These are phyloP conservation scores for Linderina pennispora DNA, from an alignment of 192 early-diverging fungal species.

Conservation along the genomic window DNA sequence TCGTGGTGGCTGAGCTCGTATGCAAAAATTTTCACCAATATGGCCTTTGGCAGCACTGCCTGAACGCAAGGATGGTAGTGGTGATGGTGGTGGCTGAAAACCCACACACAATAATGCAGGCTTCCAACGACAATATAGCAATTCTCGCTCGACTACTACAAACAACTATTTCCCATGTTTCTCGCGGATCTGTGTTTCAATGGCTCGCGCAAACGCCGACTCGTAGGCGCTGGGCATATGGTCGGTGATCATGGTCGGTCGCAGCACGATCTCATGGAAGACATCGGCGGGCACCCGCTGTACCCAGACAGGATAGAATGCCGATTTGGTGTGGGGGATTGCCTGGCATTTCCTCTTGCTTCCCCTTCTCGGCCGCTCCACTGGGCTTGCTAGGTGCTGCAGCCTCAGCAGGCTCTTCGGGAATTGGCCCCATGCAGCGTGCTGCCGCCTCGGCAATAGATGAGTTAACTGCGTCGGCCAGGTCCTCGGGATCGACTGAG, in stretches of 20 bases:
- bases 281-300: conserved; percentile 20
- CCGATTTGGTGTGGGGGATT: not conserved
- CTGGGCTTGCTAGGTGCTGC: not conserved
- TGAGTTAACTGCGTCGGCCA: conserved; percentile 41
- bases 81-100: no score
- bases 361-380: not conserved
- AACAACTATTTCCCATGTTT: conserved; percentile 18
- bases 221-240: conserved; percentile 48
- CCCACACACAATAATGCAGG: no score
- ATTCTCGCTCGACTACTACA: no score
- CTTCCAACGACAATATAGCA: no score
- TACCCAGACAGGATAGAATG: conserved; percentile 40
- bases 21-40: no score
- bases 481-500: conserved; percentile 22
- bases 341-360: not conserved
- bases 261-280: conserved; percentile 42
- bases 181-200: conserved; percentile 44
- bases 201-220: conserved; percentile 37
- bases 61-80: no score
- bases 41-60: no score
- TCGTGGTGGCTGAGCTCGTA: no score
- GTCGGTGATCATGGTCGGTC: conserved; percentile 38
- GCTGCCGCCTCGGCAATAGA: conserved; percentile 17
- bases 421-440: no score
- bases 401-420: not conserved